Evolutionary conservation across 257 asterid species (phyloP).

Genomic region (Fraxinus anomala): DNA sequence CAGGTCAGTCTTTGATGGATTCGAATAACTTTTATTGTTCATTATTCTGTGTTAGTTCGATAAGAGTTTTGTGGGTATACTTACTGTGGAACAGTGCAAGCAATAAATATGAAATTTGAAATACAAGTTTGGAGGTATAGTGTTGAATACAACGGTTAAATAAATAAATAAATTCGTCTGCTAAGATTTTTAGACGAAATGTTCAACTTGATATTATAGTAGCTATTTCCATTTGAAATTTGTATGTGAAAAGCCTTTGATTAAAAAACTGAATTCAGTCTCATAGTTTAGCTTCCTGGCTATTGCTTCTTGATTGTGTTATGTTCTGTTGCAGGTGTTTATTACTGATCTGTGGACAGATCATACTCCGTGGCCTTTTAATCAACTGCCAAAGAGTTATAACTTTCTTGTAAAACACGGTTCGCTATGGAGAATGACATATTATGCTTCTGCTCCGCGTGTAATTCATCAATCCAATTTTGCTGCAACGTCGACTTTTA

Average conservation of each 20-base stretch:
- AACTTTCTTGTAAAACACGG: conserved; percentile 97
- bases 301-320: conserved; percentile 18
- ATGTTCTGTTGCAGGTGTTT: conserved; percentile 59
- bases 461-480: conserved; percentile 88
- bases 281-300: background rate
- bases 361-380: conserved; percentile 99
- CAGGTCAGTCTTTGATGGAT: conserved; percentile 55
- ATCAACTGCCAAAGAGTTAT: conserved; percentile 93
- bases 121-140: background rate
- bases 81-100: background rate
- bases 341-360: conserved; percentile 96
- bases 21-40: background rate
- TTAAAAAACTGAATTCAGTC: background rate
- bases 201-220: background rate
- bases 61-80: background rate
- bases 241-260: background rate
- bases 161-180: background rate
- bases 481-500: conserved; percentile 94
- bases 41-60: background rate
- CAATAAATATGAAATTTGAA: background rate
- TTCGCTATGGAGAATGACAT: conserved; percentile 84
- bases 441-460: conserved; percentile 92
- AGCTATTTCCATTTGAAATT: background rate
- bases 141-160: background rate
- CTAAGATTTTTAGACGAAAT: background rate